Evolutionary conservation across 139 green algal genomes (phyloP).

Genomic region (Closterium sp.): DNA sequence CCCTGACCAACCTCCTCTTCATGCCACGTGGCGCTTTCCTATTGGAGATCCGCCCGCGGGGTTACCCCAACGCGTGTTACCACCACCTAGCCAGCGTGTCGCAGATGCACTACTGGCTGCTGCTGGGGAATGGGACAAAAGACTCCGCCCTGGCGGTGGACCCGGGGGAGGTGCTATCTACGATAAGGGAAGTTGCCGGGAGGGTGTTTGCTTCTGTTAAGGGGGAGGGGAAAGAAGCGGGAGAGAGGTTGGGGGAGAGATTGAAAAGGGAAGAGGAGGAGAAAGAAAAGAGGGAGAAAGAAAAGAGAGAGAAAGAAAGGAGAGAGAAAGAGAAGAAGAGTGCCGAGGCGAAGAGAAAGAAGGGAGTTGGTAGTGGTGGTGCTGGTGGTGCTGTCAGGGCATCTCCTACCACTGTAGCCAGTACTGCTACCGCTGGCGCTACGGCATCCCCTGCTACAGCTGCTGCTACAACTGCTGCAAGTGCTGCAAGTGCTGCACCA

Average conservation of each 20-base stretch:
- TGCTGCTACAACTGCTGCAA: not conserved
- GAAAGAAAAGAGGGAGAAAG: not conserved
- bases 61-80: slow-evolving; percentile 6
- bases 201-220: not conserved
- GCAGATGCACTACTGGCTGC: not conserved
- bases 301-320: not conserved
- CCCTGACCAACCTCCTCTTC: slow-evolving; percentile 35
- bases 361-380: not conserved
- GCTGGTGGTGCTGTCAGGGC: not conserved
- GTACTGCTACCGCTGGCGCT: not conserved
- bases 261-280: not conserved
- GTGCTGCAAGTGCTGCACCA: not conserved
- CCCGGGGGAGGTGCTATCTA: not conserved
- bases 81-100: slow-evolving; percentile 2
- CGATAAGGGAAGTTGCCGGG: not conserved
- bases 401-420: too few relatives aligned
- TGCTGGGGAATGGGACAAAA: slow-evolving; percentile 7
- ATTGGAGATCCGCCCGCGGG: slow-evolving; percentile 6
- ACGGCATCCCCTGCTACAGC: not conserved
- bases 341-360: not conserved
- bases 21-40: slow-evolving; percentile 8
- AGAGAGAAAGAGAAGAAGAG: not conserved
- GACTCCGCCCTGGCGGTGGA: not conserved
- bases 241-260: not conserved
- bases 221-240: not conserved